A percentile compares a stretch with the other conserved stretches of the same genome.
phyloP scores from a whole-genome alignment of 1,284 basidiomycete genomes.

The Austroboletus niveus region DNA sequence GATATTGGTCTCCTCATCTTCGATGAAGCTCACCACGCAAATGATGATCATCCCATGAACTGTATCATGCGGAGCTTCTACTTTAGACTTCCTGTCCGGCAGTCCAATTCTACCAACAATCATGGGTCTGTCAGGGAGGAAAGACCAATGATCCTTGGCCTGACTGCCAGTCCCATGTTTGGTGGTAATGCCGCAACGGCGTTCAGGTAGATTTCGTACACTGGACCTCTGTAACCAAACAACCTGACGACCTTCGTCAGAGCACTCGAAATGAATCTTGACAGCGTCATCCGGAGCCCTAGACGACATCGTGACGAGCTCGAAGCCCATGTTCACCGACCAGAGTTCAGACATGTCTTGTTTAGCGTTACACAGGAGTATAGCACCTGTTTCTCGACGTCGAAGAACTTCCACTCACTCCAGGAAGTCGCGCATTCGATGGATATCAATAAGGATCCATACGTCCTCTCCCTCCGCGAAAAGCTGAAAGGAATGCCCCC shows the following conservation, averaged over 20 bases:
- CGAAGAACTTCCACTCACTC: constrained; percentile 55
- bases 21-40: constrained; percentile 80
- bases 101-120: constrained; percentile 15
- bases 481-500: constrained; percentile 40
- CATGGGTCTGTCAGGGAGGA: constrained; percentile 26
- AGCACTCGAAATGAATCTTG: constrained; percentile 65
- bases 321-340: constrained; percentile 56
- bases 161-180: constrained; percentile 81
- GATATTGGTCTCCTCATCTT: constrained; percentile 72
- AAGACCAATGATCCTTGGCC: constrained; percentile 62
- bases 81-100: constrained; percentile 43
- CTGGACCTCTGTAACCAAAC: neutral
- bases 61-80: constrained; percentile 76
- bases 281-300: constrained; percentile 64
- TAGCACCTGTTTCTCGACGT: constrained; percentile 27
- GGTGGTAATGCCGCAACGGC: constrained; percentile 64
- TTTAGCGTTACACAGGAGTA: constrained; percentile 38
- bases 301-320: constrained; percentile 55
- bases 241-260: constrained; percentile 34
- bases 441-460: constrained; percentile 66
- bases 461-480: constrained; percentile 48
- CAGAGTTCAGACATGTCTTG: constrained; percentile 57
- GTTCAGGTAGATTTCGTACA: constrained; percentile 45
- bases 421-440: constrained; percentile 41
- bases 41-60: constrained; percentile 72